Percentiles rank a stretch among this genome's conserved stretches.
Evolutionary conservation across 805 yeast species (phyloP).

Genomic region (Ogataea dorogensis): DNA sequence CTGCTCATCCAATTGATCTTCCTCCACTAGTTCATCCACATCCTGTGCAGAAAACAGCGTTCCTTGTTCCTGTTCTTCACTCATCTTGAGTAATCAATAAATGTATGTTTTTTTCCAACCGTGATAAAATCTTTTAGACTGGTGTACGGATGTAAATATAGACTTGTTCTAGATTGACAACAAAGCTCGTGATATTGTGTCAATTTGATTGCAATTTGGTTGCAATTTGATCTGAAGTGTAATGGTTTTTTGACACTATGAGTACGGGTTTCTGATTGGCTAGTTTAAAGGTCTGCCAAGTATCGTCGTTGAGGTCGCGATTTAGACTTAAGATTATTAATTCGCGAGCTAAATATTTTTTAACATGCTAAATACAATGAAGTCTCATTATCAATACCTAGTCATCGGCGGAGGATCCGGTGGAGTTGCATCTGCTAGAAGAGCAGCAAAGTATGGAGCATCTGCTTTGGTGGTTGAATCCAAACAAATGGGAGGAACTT

Average conservation of each 20-base stretch:
- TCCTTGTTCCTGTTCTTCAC: slow-evolving; percentile 12
- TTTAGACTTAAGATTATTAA: too few relatives aligned
- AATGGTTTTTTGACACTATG: too few relatives aligned
- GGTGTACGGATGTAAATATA: too few relatives aligned
- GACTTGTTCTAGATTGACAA: too few relatives aligned
- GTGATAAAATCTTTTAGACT: too few relatives aligned
- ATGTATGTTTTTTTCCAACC: background rate
- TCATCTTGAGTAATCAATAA: too few relatives aligned
- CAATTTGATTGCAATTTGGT: too few relatives aligned
- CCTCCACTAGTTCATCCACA: slow-evolving; percentile 25
- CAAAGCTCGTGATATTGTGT: too few relatives aligned
- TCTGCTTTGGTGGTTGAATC: slow-evolving; percentile 82
- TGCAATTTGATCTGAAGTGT: too few relatives aligned
- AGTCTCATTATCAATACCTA: slow-evolving; percentile 75
- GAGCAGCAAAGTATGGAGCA: slow-evolving; percentile 94
- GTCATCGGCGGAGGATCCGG: slow-evolving; percentile 99
- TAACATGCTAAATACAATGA: slow-evolving; percentile 32
- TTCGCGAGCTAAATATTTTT: background rate
- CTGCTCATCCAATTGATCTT: slow-evolving; percentile 33
- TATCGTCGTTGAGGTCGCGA: too few relatives aligned
- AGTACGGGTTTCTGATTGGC: too few relatives aligned
- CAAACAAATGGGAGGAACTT: slow-evolving; percentile 89
- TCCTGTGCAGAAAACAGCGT: slow-evolving; percentile 22
- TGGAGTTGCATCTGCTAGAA: slow-evolving; percentile 97
- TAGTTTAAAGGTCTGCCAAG: too few relatives aligned